Percentiles rank a stretch among this genome's conserved stretches.
phyloP scores from a whole-genome alignment of 768 basidiomycete genomes.

The Naganishia onofrii region DNA sequence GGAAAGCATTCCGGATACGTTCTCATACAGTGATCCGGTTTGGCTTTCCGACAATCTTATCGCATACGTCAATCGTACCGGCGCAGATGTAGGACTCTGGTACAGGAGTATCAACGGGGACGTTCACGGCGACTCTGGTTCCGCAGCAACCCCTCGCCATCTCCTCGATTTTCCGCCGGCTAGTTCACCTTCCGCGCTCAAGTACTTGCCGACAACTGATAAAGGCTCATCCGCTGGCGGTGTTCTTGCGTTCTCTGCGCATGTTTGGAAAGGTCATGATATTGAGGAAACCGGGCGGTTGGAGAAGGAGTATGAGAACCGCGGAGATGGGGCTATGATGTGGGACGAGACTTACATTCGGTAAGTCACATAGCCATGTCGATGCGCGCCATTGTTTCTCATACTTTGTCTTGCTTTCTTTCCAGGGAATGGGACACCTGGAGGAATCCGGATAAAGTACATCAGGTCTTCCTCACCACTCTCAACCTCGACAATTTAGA shows the following conservation, averaged over 20 bases:
- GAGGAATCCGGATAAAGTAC: slow-evolving; percentile 64
- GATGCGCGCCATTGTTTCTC: neutral
- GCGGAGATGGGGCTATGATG: slow-evolving; percentile 69
- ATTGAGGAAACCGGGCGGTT: slow-evolving; percentile 66
- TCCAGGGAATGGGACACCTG: slow-evolving; percentile 68
- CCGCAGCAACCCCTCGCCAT: slow-evolving; percentile 31
- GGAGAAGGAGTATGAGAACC: slow-evolving; percentile 69
- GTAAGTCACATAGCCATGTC: neutral
- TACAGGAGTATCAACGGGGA: neutral
- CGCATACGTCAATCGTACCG: slow-evolving; percentile 31
- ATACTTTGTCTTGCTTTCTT: neutral
- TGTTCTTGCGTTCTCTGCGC: slow-evolving; percentile 77
- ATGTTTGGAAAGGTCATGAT: slow-evolving; percentile 73
- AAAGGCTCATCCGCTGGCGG: slow-evolving; percentile 50
- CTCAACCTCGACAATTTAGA: slow-evolving; percentile 45
- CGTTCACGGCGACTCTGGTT: slow-evolving; percentile 1
- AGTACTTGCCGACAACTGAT: slow-evolving; percentile 34
- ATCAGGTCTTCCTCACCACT: slow-evolving; percentile 69
- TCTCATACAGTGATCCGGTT: slow-evolving; percentile 27
- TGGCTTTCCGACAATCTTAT: slow-evolving; percentile 27
- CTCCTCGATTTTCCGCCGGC: slow-evolving; percentile 40
- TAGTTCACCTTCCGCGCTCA: slow-evolving; percentile 28
- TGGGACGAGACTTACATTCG: slow-evolving; percentile 68
- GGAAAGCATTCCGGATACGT: slow-evolving; percentile 2
- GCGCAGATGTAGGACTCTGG: slow-evolving; percentile 18